Evolutionary conservation across 345 rosid genomes (phyloP).

Genomic region (Eucalyptus sideroxylon): DNA sequence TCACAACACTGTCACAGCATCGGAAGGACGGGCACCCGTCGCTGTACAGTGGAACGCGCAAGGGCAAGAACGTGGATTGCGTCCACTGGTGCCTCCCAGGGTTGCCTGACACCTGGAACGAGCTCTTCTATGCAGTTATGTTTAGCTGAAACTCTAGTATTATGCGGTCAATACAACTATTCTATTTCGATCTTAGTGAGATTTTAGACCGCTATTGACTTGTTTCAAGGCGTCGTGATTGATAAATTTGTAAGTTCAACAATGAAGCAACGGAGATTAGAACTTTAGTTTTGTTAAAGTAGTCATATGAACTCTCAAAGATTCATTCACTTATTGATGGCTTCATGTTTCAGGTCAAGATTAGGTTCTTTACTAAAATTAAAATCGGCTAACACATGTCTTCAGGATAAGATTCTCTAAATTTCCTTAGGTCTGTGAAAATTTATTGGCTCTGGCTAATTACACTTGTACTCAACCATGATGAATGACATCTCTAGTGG

Average conservation of each 20-base stretch:
- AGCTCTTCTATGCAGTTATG: slow-evolving; percentile 46
- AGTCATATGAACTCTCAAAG: background rate
- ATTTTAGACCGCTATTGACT: no score
- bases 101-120: slow-evolving; percentile 90
- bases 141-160: slow-evolving; percentile 6
- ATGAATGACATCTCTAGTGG: background rate
- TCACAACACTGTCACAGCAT: slow-evolving; percentile 30
- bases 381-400: background rate
- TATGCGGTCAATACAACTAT: background rate
- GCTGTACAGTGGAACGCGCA: slow-evolving; percentile 16
- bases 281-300: background rate
- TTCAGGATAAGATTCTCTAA: background rate
- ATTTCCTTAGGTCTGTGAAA: background rate
- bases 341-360: background rate
- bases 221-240: background rate
- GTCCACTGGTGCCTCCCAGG: slow-evolving; percentile 99
- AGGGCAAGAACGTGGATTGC: slow-evolving; percentile 34
- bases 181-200: no score
- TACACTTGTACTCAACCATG: background rate
- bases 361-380: background rate
- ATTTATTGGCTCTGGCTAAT: background rate
- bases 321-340: background rate
- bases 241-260: background rate
- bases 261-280: background rate
- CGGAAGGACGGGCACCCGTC: slow-evolving; percentile 76